These are phyloP conservation scores for Filobasidium uniguttulatum DNA, from an alignment of 1,284 basidiomycete genomes.

Conservation along the genomic window DNA sequence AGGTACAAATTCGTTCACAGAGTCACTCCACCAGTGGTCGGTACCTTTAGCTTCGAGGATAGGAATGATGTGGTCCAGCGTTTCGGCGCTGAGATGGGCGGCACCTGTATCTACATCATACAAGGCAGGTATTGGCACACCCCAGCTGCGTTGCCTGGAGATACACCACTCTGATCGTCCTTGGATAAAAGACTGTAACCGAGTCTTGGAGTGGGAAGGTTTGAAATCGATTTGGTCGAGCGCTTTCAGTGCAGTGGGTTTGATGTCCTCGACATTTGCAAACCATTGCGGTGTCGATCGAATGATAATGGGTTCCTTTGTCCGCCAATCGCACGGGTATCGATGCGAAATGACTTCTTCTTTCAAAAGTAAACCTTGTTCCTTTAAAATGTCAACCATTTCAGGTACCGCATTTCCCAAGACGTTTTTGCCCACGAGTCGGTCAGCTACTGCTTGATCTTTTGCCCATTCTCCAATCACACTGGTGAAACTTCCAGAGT, in stretches of 20 bases:
- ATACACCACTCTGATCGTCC: slow-evolving; percentile 98
- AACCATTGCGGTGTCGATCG: slow-evolving; percentile 98
- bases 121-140: slow-evolving; percentile 87
- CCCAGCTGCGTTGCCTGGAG: slow-evolving; percentile 94
- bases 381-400: slow-evolving; percentile 51
- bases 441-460: slow-evolving; percentile 34
- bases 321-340: slow-evolving; percentile 97
- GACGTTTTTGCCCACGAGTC: slow-evolving; percentile 57
- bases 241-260: slow-evolving; percentile 57
- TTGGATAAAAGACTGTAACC: slow-evolving; percentile 69
- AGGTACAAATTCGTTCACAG: slow-evolving; percentile 67
- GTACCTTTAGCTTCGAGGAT: slow-evolving; percentile 62
- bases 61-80: slow-evolving; percentile 62
- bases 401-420: slow-evolving; percentile 54
- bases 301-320: slow-evolving; percentile 79
- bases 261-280: slow-evolving; percentile 74
- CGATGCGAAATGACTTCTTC: slow-evolving; percentile 65
- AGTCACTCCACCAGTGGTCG: slow-evolving; percentile 83
- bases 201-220: slow-evolving; percentile 59
- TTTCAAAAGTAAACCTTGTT: slow-evolving; percentile 49
- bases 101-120: slow-evolving; percentile 54
- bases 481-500: slow-evolving; percentile 57
- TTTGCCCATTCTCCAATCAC: slow-evolving; percentile 47
- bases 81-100: slow-evolving; percentile 53
- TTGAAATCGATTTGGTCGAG: slow-evolving; percentile 63